Base-by-base conservation (phyloP, 148 eudicot species). In the Cornus suecica region DNA sequence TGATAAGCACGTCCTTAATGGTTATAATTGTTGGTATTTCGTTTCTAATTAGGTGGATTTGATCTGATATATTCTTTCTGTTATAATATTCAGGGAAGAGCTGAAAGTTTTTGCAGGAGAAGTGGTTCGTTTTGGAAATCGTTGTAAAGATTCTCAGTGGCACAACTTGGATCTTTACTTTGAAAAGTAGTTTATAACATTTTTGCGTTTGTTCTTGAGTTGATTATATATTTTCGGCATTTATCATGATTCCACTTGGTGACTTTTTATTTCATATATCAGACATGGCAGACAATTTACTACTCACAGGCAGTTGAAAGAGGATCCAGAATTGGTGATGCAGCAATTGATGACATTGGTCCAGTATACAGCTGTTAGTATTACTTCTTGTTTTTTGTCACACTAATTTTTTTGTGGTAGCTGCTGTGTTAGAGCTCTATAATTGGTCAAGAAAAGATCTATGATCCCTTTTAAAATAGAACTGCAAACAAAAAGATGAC, bases 141-240 rank as follows among this genome's bases (percentile, higher is more conserved):
- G 87, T 37, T 87, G 92, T 84, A 89, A 89, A 89, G 87, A 89
- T 77, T 81, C 92, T 78, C 90, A 89, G 72, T 89, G 90, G 90
- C 92, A 89, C 82, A 81, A 89, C 74, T 83, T 89, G 85, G 88
- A 89, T 68, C 88, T 80, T 20, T 89, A 81, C 75, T 87, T 89
- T 75, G 87, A 87, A 78, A 89, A 89, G 92, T 89, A 77, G 80
- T 78, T 72, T 69, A 24, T 31, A 42, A 42, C 72, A 56, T 52
- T 63, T 63, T 72, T 68, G 51, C 72, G 31, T 18, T 41, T 70
- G 4, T 23, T 69, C 18, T 42, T 62, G 31, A 66, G n/a, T 63
- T 56, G 68, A 26, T 74, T 37, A 15, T 31, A 60, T 61, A 30
- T 32, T 25, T 41, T 4, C 10, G 27, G 11, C 26, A 18, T 30